phyloP scores from a whole-genome alignment of 805 yeast species.

The Kuraishia floccosa region DNA sequence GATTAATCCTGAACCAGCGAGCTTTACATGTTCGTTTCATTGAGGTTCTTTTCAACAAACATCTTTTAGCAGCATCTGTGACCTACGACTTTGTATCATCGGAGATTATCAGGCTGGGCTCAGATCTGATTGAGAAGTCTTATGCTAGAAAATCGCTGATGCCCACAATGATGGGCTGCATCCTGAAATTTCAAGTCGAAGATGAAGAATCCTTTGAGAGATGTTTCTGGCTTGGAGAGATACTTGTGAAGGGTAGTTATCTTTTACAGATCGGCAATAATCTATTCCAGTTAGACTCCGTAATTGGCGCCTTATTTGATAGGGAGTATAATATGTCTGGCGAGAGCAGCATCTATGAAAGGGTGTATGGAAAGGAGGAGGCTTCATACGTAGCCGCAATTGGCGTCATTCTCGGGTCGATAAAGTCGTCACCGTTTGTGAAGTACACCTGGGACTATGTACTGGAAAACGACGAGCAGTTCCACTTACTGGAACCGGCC shows the following conservation, averaged over 20 bases:
- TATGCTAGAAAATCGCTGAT: constrained; percentile 58
- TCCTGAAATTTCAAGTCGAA: constrained; percentile 31
- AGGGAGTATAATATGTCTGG: constrained; percentile 20
- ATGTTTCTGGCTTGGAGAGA: constrained; percentile 36
- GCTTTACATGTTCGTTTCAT: constrained; percentile 49
- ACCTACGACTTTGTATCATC: constrained; percentile 15
- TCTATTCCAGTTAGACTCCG: constrained; percentile 46
- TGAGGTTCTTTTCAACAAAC: constrained; percentile 30
- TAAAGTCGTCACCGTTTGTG: constrained; percentile 18
- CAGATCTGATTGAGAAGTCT: constrained; percentile 34
- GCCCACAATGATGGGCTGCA: constrained; percentile 39
- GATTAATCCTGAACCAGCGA: constrained; percentile 57
- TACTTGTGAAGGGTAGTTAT: constrained; percentile 33
- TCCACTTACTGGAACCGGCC: constrained; percentile 33
- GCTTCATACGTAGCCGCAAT: constrained; percentile 38
- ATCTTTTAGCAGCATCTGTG: constrained; percentile 25
- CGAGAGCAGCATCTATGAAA: constrained; percentile 25
- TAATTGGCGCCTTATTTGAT: constrained; percentile 46
- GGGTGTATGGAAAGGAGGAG: constrained; percentile 49
- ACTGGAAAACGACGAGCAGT: constrained; percentile 22
- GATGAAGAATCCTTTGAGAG: constrained; percentile 23
- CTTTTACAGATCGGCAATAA: constrained; percentile 44
- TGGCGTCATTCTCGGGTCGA: constrained; percentile 31
- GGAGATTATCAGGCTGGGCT: constrained; percentile 22
- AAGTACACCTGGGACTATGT: constrained; percentile 21